Percentiles rank a stretch among this genome's conserved stretches.
Evolutionary conservation across 1,139 yeast genomes (phyloP).

Genomic region (Zhuliangozyma blackwelliae): DNA sequence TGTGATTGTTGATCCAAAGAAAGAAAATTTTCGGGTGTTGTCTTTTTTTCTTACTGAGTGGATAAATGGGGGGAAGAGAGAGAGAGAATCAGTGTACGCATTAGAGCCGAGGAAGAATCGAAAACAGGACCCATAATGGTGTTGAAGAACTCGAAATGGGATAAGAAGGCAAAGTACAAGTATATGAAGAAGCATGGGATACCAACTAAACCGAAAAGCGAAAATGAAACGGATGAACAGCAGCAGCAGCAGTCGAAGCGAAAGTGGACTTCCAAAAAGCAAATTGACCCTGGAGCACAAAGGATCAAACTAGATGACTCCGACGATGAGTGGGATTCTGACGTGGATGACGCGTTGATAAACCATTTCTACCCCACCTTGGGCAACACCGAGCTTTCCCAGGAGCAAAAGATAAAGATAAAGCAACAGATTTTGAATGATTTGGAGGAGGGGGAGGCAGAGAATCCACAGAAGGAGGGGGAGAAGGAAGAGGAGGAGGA

Average conservation of each 20-base stretch:
- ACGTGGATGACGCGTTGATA: slow-evolving; percentile 39
- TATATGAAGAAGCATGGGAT: slow-evolving; percentile 41
- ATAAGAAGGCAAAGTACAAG: slow-evolving; percentile 38
- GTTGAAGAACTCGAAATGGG: slow-evolving; percentile 43
- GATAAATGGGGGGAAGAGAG: no score
- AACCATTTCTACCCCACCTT: slow-evolving; percentile 41
- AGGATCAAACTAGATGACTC: slow-evolving; percentile 25
- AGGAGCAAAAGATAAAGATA: slow-evolving; percentile 35
- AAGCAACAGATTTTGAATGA: slow-evolving; percentile 34
- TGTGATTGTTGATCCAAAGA: no score
- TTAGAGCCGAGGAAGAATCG: not conserved
- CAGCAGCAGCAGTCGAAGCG: not conserved
- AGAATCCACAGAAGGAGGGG: slow-evolving; percentile 9
- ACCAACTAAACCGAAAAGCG: slow-evolving; percentile 10
- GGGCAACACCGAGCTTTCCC: slow-evolving; percentile 24
- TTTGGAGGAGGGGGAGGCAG: slow-evolving; percentile 17
- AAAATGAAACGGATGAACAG: not conserved
- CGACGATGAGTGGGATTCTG: slow-evolving; percentile 43
- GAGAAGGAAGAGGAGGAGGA: slow-evolving; percentile 9
- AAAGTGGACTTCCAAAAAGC: slow-evolving; percentile 38
- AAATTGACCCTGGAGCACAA: slow-evolving; percentile 6
- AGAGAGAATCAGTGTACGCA: no score
- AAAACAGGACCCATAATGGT: slow-evolving; percentile 24
- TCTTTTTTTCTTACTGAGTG: no score
- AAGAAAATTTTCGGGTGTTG: no score